These are phyloP conservation scores for Linaria vulgaris DNA, from an alignment of 257 asterid species.

Conservation along the genomic window DNA sequence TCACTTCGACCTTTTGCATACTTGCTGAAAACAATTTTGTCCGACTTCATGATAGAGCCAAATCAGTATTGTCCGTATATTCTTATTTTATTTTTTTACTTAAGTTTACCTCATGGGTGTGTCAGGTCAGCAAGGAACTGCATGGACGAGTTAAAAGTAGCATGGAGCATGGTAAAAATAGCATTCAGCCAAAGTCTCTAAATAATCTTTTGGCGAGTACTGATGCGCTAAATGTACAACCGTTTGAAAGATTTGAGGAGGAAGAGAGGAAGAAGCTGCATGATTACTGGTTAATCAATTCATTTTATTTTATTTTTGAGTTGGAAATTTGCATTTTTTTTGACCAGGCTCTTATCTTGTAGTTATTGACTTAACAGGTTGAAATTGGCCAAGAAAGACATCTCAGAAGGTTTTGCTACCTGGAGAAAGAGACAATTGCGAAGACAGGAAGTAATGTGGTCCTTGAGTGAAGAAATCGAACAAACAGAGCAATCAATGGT, in stretches of 20 bases:
- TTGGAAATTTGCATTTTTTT: conserved; percentile 25
- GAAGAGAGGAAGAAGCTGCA: conserved; percentile 87
- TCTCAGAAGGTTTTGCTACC: conserved; percentile 54
- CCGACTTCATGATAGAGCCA: conserved; percentile 6
- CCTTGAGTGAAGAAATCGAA: conserved; percentile 63
- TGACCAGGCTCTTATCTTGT: conserved; percentile 20
- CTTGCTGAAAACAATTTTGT: background rate
- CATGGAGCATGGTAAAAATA: conserved; percentile 64
- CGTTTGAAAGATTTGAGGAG: conserved; percentile 87
- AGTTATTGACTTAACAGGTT: conserved; percentile 47
- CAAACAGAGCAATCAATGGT: conserved; percentile 41
- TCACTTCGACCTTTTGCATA: conserved; percentile 22
- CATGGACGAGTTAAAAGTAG: conserved; percentile 80
- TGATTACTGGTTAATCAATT: conserved; percentile 64
- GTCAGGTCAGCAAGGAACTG: conserved; percentile 93
- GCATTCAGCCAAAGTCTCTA: conserved; percentile 70
- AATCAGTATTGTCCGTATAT: background rate
- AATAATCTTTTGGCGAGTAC: conserved; percentile 77
- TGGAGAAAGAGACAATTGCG: conserved; percentile 56
- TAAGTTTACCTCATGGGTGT: conserved; percentile 26
- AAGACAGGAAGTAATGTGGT: conserved; percentile 40
- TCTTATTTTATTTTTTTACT: conserved; percentile 6
- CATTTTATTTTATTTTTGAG: conserved; percentile 22
- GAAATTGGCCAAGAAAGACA: conserved; percentile 62
- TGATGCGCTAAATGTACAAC: conserved; percentile 69